A percentile compares a stretch with the other conserved stretches of the same genome.
Evolutionary conservation across 164 flowering plant genomes (phyloP).

Genomic region (Tetrastigma voinierianum): DNA sequence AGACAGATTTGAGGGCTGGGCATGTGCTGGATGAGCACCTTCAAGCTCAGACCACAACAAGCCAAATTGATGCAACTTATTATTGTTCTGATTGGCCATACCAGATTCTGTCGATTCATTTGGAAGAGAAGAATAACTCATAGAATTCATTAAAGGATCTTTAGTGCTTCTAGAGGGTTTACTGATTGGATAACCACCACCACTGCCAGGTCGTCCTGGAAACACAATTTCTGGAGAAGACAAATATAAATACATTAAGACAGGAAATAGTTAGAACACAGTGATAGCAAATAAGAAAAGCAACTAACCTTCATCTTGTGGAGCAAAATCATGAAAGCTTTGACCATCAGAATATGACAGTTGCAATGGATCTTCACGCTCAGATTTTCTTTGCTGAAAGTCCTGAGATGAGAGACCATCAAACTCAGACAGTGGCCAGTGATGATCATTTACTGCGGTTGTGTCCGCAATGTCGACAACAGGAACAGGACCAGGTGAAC

Average conservation of each 20-base stretch:
- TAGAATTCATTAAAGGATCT: constrained; percentile 23
- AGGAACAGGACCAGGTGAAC: constrained; percentile 22
- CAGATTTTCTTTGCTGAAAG: constrained; percentile 27
- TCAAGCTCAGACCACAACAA: constrained; percentile 82
- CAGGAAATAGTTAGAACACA: background rate
- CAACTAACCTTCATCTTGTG: constrained; percentile 62
- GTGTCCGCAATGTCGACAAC: constrained; percentile 17
- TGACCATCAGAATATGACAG: constrained; percentile 37
- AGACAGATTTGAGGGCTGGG: constrained; percentile 38
- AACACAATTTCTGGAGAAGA: constrained; percentile 55
- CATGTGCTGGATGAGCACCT: constrained; percentile 33
- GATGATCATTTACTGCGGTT: constrained; percentile 20
- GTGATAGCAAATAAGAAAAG: constrained; percentile 3
- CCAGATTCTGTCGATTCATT: constrained; percentile 30
- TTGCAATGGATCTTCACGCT: constrained; percentile 29
- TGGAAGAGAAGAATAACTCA: constrained; percentile 25
- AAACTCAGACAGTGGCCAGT: constrained; percentile 29
- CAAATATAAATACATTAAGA: too few species aligned
- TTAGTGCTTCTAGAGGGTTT: constrained; percentile 27
- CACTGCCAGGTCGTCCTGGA: constrained; percentile 54
- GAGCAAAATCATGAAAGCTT: constrained; percentile 41
- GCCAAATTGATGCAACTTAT: constrained; percentile 74
- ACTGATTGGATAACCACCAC: constrained; percentile 29
- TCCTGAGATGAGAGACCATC: constrained; percentile 30
- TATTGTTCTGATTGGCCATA: constrained; percentile 35